Conservation (phyloP, 495 filamentous ascomycete species). For the Trichoderma orchidacearum region DNA sequence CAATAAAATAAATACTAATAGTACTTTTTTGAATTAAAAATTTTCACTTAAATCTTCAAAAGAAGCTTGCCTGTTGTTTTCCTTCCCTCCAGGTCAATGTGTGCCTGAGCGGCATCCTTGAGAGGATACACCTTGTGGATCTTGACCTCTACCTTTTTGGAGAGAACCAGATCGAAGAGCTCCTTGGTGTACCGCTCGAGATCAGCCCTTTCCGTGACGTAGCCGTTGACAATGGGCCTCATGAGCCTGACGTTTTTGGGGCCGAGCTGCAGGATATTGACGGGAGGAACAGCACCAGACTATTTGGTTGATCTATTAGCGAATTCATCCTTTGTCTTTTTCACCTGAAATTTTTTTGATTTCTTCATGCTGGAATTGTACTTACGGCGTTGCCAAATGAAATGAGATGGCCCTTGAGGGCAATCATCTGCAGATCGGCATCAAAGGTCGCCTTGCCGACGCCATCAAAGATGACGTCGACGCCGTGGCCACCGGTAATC, state of each 20-base stretch:
- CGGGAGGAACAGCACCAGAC: conserved; percentile 60
- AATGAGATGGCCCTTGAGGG: conserved; percentile 70
- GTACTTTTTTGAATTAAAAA: neutral
- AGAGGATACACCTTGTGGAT: conserved; percentile 79
- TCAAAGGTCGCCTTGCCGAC: conserved; percentile 87
- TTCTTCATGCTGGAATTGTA: neutral
- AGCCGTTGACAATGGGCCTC: conserved; percentile 60
- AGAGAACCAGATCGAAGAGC: conserved; percentile 56
- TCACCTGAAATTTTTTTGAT: neutral
- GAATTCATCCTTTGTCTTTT: neutral
- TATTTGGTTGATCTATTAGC: neutral
- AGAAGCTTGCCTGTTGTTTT: conserved; percentile 75
- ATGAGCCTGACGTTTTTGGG: conserved; percentile 72
- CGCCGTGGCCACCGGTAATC: conserved; percentile 57
- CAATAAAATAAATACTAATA: neutral
- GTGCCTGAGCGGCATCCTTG: conserved; percentile 58
- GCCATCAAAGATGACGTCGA: conserved; percentile 74
- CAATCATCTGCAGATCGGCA: conserved; percentile 59
- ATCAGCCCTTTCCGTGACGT: conserved; percentile 66
- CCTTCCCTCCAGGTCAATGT: conserved; percentile 69
- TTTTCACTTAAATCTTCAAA: conserved; percentile 24
- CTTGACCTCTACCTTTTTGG: conserved; percentile 54
- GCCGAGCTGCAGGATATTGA: conserved; percentile 51
- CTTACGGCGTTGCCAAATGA: conserved; percentile 76
- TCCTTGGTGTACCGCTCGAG: conserved; percentile 56